These are phyloP conservation scores for Lodderomyces orthopsilosis DNA, from an alignment of 1,139 yeast genomes.

Conservation along the genomic window DNA sequence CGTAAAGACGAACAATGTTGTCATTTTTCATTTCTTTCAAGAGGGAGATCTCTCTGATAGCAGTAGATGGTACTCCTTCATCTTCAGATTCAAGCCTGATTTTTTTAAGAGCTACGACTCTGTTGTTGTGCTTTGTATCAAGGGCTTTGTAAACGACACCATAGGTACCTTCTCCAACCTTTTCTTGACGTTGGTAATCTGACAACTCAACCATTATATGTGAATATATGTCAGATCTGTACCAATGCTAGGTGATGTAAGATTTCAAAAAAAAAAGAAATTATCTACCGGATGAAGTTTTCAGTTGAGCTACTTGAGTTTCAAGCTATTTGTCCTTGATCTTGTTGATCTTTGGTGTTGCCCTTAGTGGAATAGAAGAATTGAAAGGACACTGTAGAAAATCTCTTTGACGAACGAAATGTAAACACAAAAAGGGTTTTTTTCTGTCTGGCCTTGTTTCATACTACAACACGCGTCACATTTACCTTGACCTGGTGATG, in stretches of 20 bases:
- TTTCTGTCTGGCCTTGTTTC: too few relatives aligned
- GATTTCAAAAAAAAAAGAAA: background rate
- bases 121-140: constrained; percentile 82
- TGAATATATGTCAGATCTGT: background rate
- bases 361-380: too few relatives aligned
- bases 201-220: constrained; percentile 73
- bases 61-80: constrained; percentile 98
- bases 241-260: background rate
- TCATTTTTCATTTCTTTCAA: constrained; percentile 91
- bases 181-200: constrained; percentile 90
- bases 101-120: constrained; percentile 92
- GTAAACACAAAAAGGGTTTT: background rate
- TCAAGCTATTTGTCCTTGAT: too few relatives aligned
- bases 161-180: constrained; percentile 97
- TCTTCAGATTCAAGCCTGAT: constrained; percentile 95
- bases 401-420: background rate
- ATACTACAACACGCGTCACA: background rate
- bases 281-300: background rate
- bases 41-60: constrained; percentile 92
- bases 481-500: background rate
- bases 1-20: constrained; percentile 85
- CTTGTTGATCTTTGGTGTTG: too few relatives aligned
- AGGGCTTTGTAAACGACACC: constrained; percentile 98
- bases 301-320: background rate
- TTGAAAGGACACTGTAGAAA: background rate